phyloP scores from a whole-genome alignment of 1,139 yeast species.

The Yamadazyma spencermartinsiae region DNA sequence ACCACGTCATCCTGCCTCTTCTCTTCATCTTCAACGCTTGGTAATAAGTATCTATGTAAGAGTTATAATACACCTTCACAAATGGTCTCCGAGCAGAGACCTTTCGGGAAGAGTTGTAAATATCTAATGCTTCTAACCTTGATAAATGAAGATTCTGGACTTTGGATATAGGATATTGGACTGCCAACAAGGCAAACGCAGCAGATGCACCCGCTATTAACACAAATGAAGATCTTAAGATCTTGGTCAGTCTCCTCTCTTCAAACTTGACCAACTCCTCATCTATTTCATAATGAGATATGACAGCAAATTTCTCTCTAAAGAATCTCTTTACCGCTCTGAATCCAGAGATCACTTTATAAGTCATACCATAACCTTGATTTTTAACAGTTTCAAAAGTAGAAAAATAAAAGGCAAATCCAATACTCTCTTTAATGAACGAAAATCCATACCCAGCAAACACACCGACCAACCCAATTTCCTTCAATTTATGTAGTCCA shows the following conservation, averaged over 20 bases:
- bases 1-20: slow-evolving; percentile 58
- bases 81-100: slow-evolving; percentile 32
- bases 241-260: slow-evolving; percentile 44
- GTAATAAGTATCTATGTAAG: slow-evolving; percentile 70
- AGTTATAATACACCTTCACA: slow-evolving; percentile 57
- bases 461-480: slow-evolving; percentile 80
- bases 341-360: slow-evolving; percentile 57
- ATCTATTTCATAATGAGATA: slow-evolving; percentile 28
- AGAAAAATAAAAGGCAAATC: slow-evolving; percentile 84
- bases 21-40: slow-evolving; percentile 57
- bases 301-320: slow-evolving; percentile 20
- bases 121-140: slow-evolving; percentile 77
- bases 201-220: slow-evolving; percentile 90
- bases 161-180: slow-evolving; percentile 82
- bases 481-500: slow-evolving; percentile 64
- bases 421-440: slow-evolving; percentile 74
- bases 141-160: slow-evolving; percentile 79
- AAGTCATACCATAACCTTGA: slow-evolving; percentile 57
- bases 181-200: slow-evolving; percentile 69
- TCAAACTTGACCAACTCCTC: slow-evolving; percentile 32
- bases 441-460: slow-evolving; percentile 87
- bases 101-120: slow-evolving; percentile 50
- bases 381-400: slow-evolving; percentile 83
- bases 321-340: slow-evolving; percentile 22
- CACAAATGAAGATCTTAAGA: slow-evolving; percentile 68